These are phyloP conservation scores for Russula abietina DNA, from an alignment of 768 basidiomycete genomes.

Conservation along the genomic window DNA sequence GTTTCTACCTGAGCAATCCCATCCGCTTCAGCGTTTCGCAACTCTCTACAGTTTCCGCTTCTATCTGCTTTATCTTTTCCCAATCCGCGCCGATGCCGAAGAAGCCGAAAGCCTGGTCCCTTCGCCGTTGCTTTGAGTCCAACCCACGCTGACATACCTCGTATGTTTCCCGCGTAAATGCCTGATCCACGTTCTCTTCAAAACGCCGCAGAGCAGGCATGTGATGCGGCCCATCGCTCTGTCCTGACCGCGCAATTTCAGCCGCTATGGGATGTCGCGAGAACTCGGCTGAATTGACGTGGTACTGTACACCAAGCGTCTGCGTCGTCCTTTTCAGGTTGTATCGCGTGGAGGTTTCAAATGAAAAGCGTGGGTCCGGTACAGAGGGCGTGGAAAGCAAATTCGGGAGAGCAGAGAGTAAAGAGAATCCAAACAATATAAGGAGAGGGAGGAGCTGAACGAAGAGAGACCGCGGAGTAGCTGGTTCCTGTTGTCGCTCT, in stretches of 20 bases:
- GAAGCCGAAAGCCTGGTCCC: conserved; percentile 74
- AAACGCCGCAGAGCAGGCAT: conserved; percentile 48
- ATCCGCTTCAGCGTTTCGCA: conserved; percentile 72
- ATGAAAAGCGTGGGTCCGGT: conserved; percentile 79
- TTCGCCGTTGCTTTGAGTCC: conserved; percentile 60
- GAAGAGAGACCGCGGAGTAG: conserved; percentile 55
- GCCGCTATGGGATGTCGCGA: conserved; percentile 71
- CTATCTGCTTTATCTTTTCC: conserved; percentile 76
- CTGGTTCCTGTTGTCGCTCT: conserved; percentile 35
- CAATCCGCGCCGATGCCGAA: conserved; percentile 92
- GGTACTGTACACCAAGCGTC: conserved; percentile 70
- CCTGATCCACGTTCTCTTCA: conserved; percentile 69
- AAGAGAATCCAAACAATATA: conserved; percentile 76
- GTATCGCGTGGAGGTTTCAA: conserved; percentile 52
- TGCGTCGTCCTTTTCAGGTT: conserved; percentile 68
- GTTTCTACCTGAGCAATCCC: conserved; percentile 43
- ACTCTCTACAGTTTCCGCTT: conserved; percentile 60
- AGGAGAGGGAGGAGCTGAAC: conserved; percentile 81
- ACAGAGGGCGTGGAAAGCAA: conserved; percentile 59
- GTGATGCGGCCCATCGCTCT: conserved; percentile 25
- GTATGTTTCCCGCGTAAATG: conserved; percentile 67
- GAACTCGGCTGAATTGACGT: conserved; percentile 76
- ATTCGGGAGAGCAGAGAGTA: conserved; percentile 73
- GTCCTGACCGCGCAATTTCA: conserved; percentile 47
- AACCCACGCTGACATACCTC: conserved; percentile 63